Percentiles rank a stretch among this genome's conserved stretches.
phyloP scores from a whole-genome alignment of 1,284 basidiomycete genomes.

The Rhodotorula sp. region DNA sequence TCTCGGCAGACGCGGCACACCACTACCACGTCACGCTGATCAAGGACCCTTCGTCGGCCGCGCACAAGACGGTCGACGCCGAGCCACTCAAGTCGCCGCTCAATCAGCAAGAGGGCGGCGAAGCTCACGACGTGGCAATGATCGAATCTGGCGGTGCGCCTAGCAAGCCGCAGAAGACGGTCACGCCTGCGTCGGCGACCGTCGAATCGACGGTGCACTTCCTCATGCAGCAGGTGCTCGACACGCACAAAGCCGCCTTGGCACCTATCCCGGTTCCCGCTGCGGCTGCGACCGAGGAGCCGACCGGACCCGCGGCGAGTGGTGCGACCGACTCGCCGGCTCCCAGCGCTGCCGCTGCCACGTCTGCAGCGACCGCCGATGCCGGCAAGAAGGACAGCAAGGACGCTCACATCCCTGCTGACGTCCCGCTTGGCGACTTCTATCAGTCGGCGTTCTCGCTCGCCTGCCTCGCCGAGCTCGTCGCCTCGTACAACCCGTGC shows the following conservation, averaged over 20 bases:
- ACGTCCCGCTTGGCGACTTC: slow-evolving; percentile 52
- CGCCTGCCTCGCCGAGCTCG: slow-evolving; percentile 85
- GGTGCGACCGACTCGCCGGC: slow-evolving; percentile 65
- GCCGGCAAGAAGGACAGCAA: slow-evolving; percentile 29
- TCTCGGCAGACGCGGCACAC: slow-evolving; percentile 63
- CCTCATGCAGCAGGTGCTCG: slow-evolving; percentile 70
- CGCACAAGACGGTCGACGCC: slow-evolving; percentile 13
- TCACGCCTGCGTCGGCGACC: slow-evolving; percentile 49
- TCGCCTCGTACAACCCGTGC: slow-evolving; percentile 90
- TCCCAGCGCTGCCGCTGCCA: slow-evolving; percentile 30
- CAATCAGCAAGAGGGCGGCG: slow-evolving; percentile 45
- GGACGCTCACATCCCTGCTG: slow-evolving; percentile 25
- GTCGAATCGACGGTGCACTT: slow-evolving; percentile 70
- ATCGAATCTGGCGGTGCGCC: slow-evolving; percentile 5
- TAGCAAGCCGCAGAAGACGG: background rate
- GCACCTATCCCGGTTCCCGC: slow-evolving; percentile 25
- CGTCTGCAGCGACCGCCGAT: slow-evolving; percentile 7
- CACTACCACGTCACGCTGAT: slow-evolving; percentile 65
- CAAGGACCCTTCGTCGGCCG: slow-evolving; percentile 9
- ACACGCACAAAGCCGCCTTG: slow-evolving; percentile 57
- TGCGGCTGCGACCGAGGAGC: slow-evolving; percentile 38
- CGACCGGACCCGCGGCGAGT: slow-evolving; percentile 7
- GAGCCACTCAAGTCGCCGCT: slow-evolving; percentile 44
- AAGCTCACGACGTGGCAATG: slow-evolving; percentile 34
- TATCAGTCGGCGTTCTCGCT: slow-evolving; percentile 84